Evolutionary conservation across 352 stramenopile genomes (phyloP).

Genomic region (Pythium aristosporum): DNA sequence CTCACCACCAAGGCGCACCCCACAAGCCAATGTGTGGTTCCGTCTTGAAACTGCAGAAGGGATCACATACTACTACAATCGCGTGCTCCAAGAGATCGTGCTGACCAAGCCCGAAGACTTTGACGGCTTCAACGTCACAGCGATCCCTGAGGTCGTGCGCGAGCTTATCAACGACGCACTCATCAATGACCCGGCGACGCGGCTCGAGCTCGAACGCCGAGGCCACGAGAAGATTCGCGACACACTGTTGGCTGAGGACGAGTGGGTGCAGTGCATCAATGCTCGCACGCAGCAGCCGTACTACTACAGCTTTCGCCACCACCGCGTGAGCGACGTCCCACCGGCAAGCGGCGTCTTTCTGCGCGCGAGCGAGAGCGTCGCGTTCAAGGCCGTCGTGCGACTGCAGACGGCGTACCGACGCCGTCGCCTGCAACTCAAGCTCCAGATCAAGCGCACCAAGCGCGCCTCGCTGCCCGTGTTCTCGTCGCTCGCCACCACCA

Average conservation of each 20-base stretch:
- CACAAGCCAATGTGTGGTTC: slow-evolving; percentile 67
- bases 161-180: slow-evolving; percentile 51
- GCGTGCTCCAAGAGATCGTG: slow-evolving; percentile 40
- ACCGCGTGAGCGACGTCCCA: slow-evolving; percentile 36
- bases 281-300: slow-evolving; percentile 37
- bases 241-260: slow-evolving; percentile 52
- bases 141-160: slow-evolving; percentile 46
- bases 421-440: slow-evolving; percentile 44
- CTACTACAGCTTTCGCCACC: slow-evolving; percentile 71
- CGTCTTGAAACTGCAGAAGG: slow-evolving; percentile 41
- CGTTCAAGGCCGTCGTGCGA: slow-evolving; percentile 49
- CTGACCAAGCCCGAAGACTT: slow-evolving; percentile 52
- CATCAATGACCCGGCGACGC: slow-evolving; percentile 34
- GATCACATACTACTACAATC: slow-evolving; percentile 68
- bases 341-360: slow-evolving; percentile 54
- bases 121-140: slow-evolving; percentile 45
- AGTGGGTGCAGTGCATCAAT: slow-evolving; percentile 70
- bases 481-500: slow-evolving; percentile 31
- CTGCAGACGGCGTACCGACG: slow-evolving; percentile 61
- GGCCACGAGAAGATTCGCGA: slow-evolving; percentile 40
- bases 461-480: slow-evolving; percentile 56
- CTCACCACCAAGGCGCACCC: slow-evolving; percentile 43
- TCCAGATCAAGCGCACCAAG: slow-evolving; percentile 48
- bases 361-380: slow-evolving; percentile 44
- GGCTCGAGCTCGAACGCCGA: slow-evolving; percentile 55